Percentiles rank a stretch among this genome's conserved stretches.
Conservation (phyloP, 345 rosid genomes). For the Syzygium jambos region DNA sequence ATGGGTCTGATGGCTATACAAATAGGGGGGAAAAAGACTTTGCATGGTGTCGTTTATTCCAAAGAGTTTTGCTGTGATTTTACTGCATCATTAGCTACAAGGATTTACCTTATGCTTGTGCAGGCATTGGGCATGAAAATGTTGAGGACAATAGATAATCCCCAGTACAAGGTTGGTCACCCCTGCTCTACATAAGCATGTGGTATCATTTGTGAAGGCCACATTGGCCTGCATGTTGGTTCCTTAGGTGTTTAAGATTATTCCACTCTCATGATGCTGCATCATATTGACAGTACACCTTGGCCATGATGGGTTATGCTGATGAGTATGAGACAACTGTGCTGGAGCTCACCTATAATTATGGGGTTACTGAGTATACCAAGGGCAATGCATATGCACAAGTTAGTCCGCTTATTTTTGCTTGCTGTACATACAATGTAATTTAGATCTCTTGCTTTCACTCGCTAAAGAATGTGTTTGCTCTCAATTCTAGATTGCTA, state of each 20-base stretch:
- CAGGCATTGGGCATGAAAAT: conserved; percentile 91
- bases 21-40: background rate
- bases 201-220: background rate
- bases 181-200: background rate
- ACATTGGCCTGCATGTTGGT: background rate
- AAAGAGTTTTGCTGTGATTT: background rate
- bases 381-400: conserved; percentile 94
- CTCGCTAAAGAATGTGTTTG: background rate
- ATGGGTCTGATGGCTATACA: background rate
- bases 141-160: conserved; percentile 55
- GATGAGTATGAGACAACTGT: conserved; percentile 77
- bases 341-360: conserved; percentile 75
- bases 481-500: conserved; percentile 42
- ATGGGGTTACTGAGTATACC: conserved; percentile 83
- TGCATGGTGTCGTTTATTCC: background rate
- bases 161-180: conserved; percentile 62
- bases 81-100: background rate
- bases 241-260: background rate
- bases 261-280: background rate
- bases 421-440: background rate
- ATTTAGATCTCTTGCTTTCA: background rate
- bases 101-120: background rate
- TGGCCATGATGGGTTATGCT: conserved; percentile 88
- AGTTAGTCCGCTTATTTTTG: conserved; percentile 18
- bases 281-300: conserved; percentile 40